Evolutionary conservation across 2,329 filamentous ascomycete species (phyloP).

Genomic region (Mollisiaceae sp.): DNA sequence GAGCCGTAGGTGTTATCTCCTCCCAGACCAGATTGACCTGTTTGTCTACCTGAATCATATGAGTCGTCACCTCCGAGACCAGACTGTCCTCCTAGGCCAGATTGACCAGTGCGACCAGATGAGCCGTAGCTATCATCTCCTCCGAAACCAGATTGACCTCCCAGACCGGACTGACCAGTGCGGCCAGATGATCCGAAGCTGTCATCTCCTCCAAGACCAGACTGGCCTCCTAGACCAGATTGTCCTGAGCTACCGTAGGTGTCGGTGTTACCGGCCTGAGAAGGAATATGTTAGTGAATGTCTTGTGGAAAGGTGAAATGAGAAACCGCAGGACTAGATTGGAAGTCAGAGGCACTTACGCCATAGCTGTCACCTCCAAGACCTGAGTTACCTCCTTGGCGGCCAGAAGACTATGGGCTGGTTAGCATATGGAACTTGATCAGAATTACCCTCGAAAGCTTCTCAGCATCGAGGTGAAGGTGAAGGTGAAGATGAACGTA

Average conservation of each 20-base stretch:
- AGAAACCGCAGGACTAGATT: neutral
- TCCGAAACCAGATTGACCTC: slow-evolving; percentile 10
- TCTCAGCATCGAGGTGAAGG: slow-evolving; percentile 9
- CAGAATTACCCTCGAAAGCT: neutral
- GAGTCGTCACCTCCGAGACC: slow-evolving; percentile 14
- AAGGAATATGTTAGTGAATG: slow-evolving; percentile 12
- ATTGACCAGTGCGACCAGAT: slow-evolving; percentile 8
- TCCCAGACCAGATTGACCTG: neutral
- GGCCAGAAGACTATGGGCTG: slow-evolving; percentile 24
- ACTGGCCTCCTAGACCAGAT: neutral
- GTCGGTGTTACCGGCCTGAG: slow-evolving; percentile 25
- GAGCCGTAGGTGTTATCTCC: too few species aligned
- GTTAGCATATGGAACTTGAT: slow-evolving; percentile 15
- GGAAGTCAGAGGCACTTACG: slow-evolving; percentile 13
- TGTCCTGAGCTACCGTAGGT: slow-evolving; percentile 5
- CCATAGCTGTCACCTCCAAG: slow-evolving; percentile 30
- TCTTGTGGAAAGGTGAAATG: neutral
- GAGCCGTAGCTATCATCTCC: slow-evolving; percentile 21
- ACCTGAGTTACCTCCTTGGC: slow-evolving; percentile 23
- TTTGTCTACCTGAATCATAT: slow-evolving; percentile 16
- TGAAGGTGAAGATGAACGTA: slow-evolving; percentile 24
- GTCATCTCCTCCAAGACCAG: slow-evolving; percentile 15
- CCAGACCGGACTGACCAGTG: slow-evolving; percentile 9
- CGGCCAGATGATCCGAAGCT: slow-evolving; percentile 18
- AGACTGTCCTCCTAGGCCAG: neutral